These are phyloP conservation scores for Annona cherimola DNA, from an alignment of 164 flowering plant genomes.

Conservation along the genomic window DNA sequence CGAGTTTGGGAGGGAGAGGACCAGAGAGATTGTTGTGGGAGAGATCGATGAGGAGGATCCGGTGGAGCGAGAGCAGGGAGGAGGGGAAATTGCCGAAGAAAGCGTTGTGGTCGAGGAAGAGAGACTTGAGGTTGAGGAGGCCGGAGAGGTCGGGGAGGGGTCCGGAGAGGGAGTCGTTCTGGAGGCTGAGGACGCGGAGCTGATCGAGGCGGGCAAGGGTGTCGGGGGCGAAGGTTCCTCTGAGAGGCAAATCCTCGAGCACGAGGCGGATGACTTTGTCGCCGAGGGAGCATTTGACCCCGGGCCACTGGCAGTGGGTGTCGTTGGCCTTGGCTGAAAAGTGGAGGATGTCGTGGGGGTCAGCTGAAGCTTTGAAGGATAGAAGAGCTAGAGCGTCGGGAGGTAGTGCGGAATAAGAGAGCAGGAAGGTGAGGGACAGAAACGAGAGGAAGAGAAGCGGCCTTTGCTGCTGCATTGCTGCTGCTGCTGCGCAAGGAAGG, in stretches of 20 bases:
- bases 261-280: constrained; percentile 51
- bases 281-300: constrained; percentile 45
- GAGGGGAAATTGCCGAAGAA: constrained; percentile 72
- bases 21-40: constrained; percentile 63
- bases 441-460: constrained; percentile 7
- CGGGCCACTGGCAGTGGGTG: constrained; percentile 59
- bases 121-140: constrained; percentile 57
- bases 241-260: constrained; percentile 35
- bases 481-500: too few relatives aligned
- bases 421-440: background rate
- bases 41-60: constrained; percentile 60
- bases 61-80: constrained; percentile 51
- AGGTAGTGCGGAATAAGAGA: background rate
- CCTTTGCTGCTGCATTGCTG: background rate
- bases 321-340: constrained; percentile 27
- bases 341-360: constrained; percentile 32
- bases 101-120: constrained; percentile 62
- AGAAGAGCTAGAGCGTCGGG: constrained; percentile 57
- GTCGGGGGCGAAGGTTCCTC: constrained; percentile 46
- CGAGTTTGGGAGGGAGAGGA: constrained; percentile 37
- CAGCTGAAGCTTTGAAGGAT: constrained; percentile 61
- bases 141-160: constrained; percentile 72
- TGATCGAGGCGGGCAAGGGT: constrained; percentile 57
- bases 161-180: constrained; percentile 71
- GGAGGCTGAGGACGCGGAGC: constrained; percentile 72